Evolutionary conservation across 2,329 filamentous ascomycete genomes (phyloP).

Genomic region (Pseudogymnoascus sp.): DNA sequence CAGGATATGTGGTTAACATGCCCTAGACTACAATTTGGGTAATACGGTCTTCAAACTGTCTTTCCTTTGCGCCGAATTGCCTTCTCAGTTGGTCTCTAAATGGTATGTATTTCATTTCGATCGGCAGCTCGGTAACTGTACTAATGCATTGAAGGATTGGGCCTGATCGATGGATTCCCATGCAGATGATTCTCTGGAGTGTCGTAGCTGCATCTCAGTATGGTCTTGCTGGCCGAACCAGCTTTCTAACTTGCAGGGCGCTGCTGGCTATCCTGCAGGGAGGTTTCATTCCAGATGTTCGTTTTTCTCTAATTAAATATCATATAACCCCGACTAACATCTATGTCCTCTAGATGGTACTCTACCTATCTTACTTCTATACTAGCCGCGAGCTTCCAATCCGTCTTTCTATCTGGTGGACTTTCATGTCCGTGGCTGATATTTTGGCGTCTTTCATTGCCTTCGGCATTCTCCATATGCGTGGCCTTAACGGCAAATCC

Average conservation of each 20-base stretch:
- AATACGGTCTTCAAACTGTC: conserved; percentile 33
- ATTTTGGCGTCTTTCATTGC: conserved; percentile 22
- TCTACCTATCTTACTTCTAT: conserved; percentile 25
- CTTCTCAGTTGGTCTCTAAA: conserved; percentile 44
- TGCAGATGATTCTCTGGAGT: conserved; percentile 47
- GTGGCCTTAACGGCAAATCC: conserved; percentile 17
- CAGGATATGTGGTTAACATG: conserved; percentile 11
- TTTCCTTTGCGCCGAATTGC: conserved; percentile 43
- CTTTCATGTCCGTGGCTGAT: conserved; percentile 18
- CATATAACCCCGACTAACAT: conserved; percentile 36
- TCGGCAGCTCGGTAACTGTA: conserved; percentile 52
- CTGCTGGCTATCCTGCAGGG: conserved; percentile 23
- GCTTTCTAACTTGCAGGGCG: conserved; percentile 24
- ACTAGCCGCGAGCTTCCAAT: conserved; percentile 23
- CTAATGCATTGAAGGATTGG: conserved; percentile 49
- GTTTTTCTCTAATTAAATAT: conserved; percentile 47
- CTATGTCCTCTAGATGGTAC: conserved; percentile 21
- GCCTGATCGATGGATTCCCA: conserved; percentile 45
- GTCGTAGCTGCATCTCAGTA: conserved; percentile 46
- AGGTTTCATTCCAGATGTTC: conserved; percentile 33
- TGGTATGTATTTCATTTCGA: conserved; percentile 44
- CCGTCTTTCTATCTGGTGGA: conserved; percentile 23
- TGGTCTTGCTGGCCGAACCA: conserved; percentile 29
- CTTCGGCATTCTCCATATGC: conserved; percentile 22
- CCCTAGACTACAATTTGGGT: conserved; percentile 42